These are phyloP conservation scores for Pseudozyma tsukubaensis DNA, from an alignment of 1,284 basidiomycete genomes.

Conservation along the genomic window DNA sequence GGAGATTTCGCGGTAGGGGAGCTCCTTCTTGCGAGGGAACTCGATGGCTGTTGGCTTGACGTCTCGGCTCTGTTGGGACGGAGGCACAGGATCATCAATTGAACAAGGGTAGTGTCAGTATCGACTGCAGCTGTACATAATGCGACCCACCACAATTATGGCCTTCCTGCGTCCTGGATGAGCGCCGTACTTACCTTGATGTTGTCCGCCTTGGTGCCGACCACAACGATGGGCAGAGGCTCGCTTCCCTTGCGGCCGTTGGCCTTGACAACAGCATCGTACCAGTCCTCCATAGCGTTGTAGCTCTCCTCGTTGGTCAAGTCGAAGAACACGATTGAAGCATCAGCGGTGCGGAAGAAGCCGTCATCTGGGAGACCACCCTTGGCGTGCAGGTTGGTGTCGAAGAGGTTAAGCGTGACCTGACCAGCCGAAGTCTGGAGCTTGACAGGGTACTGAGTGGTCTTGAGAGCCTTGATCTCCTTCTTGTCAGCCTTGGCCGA, in stretches of 20 bases:
- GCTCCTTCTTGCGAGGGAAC: conserved; percentile 52
- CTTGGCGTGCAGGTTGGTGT: conserved; percentile 52
- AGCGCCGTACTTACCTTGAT: conserved; percentile 32
- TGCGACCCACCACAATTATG: too few species aligned
- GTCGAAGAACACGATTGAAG: conserved; percentile 47
- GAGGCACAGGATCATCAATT: background rate
- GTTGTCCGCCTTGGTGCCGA: conserved; percentile 49
- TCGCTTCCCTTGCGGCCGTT: conserved; percentile 49
- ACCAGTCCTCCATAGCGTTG: conserved; percentile 49
- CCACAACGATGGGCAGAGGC: conserved; percentile 46
- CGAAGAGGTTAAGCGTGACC: conserved; percentile 45
- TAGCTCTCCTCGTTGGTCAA: conserved; percentile 42
- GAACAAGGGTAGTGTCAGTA: background rate
- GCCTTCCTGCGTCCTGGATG: too few species aligned
- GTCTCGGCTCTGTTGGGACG: conserved; percentile 28
- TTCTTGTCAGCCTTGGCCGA: conserved; percentile 37
- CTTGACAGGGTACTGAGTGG: conserved; percentile 40
- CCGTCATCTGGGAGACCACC: conserved; percentile 49
- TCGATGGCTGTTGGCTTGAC: conserved; percentile 51
- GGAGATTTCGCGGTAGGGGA: conserved; percentile 49
- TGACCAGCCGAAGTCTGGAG: conserved; percentile 46
- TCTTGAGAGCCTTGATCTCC: conserved; percentile 53
- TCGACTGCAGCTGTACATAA: background rate
- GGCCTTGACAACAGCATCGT: conserved; percentile 47
- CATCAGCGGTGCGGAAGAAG: conserved; percentile 51